Base-by-base conservation (phyloP, 768 basidiomycete species). In the Trichaptum fuscoviolaceum region DNA sequence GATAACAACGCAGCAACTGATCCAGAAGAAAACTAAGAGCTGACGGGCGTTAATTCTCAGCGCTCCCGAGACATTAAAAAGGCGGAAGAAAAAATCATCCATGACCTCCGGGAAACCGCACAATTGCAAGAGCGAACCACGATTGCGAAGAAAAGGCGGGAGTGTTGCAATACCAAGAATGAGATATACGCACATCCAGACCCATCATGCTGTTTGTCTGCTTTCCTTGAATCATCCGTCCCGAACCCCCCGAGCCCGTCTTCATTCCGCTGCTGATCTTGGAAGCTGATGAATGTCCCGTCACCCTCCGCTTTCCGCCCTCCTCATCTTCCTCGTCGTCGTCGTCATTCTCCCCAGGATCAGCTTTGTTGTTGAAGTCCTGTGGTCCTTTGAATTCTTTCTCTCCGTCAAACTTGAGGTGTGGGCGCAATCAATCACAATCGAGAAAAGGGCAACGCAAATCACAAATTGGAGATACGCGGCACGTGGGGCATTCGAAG, bases 371-470 rank as follows among this genome's bases (percentile, higher is more conserved):
- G 2, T 71, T 75, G 68, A 85, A 85, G 72, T 85, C 84, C n/a
- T 75, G 72, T 0, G 84, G 84, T 0, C 80, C 78, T 66, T 80
- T 80, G 0, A 78, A 75, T 68, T 86, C 85, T 66, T 79, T 78
- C 64, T 85, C 84, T 30, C 84, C 84, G 35, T 82, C 81, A 63
- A 84, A 84, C 84, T 85, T 62, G n/a, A n/a, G n/a, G n/a, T 25
- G 6, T 6, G 42, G 3, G 24, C n/a, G 58, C n/a, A 12, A 30
- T 27, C 18, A 27, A 34, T 5, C 17, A 36, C 17, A 20, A 57
- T 35, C n/a, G 35, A 23, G 23, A 65, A 20, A 25, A 57, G 58
- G 64, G 66, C 30, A 23, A 42, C 34, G 35, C 8, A n/a, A 63
- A 23, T 62, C 30, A 26, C 65, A 42, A n/a, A n/a, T n/a, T n/a